These are phyloP conservation scores for Protea cynaroides DNA, from an alignment of 164 flowering plant genomes.

Conservation along the genomic window DNA sequence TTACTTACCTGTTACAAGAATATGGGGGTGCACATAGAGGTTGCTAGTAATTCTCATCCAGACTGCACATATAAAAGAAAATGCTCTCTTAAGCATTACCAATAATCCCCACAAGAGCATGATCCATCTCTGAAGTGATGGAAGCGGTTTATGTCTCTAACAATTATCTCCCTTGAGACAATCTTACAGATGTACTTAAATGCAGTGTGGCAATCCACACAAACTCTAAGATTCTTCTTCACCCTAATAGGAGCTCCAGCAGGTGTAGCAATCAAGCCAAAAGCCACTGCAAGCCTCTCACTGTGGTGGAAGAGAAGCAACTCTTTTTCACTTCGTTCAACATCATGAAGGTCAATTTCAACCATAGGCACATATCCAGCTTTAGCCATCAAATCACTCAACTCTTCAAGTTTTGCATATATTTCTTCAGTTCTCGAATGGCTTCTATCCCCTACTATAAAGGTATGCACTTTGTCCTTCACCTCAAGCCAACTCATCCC, in stretches of 20 bases:
- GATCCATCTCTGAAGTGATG: constrained; percentile 60
- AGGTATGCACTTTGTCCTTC: constrained; percentile 48
- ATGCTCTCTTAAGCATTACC: constrained; percentile 25
- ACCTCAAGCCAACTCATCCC: constrained; percentile 71
- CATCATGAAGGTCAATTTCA: constrained; percentile 54
- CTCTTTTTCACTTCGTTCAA: constrained; percentile 45
- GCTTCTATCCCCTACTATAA: constrained; percentile 51
- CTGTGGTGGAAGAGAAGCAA: constrained; percentile 45
- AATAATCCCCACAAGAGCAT: constrained; percentile 68
- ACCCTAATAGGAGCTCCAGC: constrained; percentile 52
- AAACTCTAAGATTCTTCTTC: constrained; percentile 55
- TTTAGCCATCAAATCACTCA: constrained; percentile 31
- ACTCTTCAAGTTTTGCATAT: constrained; percentile 44
- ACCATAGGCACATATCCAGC: constrained; percentile 60
- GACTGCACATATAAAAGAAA: too few species aligned
- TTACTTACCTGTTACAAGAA: too few species aligned
- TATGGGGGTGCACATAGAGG: too few species aligned
- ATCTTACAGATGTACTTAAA: constrained; percentile 49
- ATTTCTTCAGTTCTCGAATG: constrained; percentile 48
- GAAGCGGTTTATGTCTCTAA: constrained; percentile 54
- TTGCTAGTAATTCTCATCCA: too few species aligned
- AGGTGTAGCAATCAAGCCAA: constrained; percentile 54
- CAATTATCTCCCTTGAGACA: constrained; percentile 45
- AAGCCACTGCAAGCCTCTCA: constrained; percentile 64
- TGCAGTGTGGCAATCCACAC: constrained; percentile 56